Evolutionary conservation across 192 early-diverging fungal genomes (phyloP).

Genomic region (Backusella australiensis): DNA sequence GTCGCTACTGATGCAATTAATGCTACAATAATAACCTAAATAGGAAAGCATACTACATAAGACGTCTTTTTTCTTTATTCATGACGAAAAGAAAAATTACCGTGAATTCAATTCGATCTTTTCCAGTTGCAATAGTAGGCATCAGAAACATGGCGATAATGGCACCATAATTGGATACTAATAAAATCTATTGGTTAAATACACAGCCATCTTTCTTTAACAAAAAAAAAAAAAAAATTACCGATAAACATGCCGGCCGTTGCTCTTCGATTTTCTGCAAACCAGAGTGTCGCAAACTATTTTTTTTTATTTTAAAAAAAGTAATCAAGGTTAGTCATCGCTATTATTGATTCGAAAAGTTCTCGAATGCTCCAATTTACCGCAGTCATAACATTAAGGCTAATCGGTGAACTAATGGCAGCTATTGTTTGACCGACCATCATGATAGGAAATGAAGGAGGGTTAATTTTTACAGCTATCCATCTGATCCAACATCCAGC

Average conservation of each 20-base stretch:
- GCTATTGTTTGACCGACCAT: conserved; percentile 31
- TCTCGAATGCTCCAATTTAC: conserved; percentile 10
- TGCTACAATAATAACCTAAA: conserved; percentile 18
- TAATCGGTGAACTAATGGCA: conserved; percentile 23
- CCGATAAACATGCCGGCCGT: conserved; percentile 23
- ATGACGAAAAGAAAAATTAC: conserved; percentile 1
- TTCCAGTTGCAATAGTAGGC: conserved; percentile 18
- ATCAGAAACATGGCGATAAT: conserved; percentile 33
- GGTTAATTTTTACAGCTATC: conserved; percentile 18
- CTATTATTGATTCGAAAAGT: background rate
- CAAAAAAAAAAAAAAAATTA: background rate
- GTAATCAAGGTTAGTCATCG: background rate
- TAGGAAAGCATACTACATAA: background rate
- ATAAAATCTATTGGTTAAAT: background rate
- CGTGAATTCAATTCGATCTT: conserved; percentile 20
- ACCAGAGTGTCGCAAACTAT: conserved; percentile 26
- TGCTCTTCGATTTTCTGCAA: conserved; percentile 23
- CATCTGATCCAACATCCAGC: conserved; percentile 31
- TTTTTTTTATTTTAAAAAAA: background rate
- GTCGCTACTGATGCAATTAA: conserved; percentile 12
- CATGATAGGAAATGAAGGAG: conserved; percentile 26
- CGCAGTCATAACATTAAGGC: conserved; percentile 32
- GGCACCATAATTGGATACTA: conserved; percentile 34
- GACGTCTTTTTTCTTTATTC: background rate
- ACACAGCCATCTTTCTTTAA: background rate